These are phyloP conservation scores for Coccomyxa sp. DNA, from an alignment of 139 green algal species.

Conservation along the genomic window DNA sequence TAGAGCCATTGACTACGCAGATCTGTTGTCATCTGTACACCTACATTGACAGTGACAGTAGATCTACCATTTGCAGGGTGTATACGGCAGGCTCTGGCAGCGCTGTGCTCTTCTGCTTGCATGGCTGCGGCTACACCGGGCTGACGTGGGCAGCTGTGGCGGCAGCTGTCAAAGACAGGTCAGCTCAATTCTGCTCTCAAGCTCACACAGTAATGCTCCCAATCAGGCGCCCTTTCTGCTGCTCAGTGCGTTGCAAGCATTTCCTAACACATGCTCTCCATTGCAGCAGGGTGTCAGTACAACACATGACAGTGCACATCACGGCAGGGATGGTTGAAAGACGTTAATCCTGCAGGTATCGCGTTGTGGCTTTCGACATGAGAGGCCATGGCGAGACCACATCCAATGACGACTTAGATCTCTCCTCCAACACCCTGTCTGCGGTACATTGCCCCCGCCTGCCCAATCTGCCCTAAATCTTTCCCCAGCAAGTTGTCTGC, in stretches of 20 bases:
- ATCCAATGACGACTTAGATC: constrained; percentile 50
- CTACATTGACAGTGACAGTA: no score
- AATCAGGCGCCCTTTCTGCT: no score
- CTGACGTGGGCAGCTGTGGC: constrained; percentile 82
- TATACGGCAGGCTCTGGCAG: constrained; percentile 56
- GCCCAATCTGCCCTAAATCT: not conserved
- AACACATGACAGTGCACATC: no score
- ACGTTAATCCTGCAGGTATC: constrained; percentile 42
- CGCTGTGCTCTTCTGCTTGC: constrained; percentile 70
- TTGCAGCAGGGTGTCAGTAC: no score
- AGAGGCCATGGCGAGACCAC: constrained; percentile 67
- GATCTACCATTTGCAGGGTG: constrained; percentile 26
- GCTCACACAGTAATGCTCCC: no score
- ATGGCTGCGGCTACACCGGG: constrained; percentile 84
- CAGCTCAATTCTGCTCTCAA: no score
- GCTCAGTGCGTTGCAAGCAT: no score
- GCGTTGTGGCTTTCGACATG: constrained; percentile 72
- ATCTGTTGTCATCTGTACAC: no score
- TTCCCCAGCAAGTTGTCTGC: not conserved
- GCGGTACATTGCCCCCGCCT: no score
- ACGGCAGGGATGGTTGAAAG: no score
- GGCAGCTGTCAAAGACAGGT: constrained; percentile 53
- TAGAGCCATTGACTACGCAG: no score
- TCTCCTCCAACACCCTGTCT: constrained; percentile 48
- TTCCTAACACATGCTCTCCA: no score